Evolutionary conservation across 2,329 filamentous ascomycete species (phyloP).

Genomic region (Clathrospora elynae): DNA sequence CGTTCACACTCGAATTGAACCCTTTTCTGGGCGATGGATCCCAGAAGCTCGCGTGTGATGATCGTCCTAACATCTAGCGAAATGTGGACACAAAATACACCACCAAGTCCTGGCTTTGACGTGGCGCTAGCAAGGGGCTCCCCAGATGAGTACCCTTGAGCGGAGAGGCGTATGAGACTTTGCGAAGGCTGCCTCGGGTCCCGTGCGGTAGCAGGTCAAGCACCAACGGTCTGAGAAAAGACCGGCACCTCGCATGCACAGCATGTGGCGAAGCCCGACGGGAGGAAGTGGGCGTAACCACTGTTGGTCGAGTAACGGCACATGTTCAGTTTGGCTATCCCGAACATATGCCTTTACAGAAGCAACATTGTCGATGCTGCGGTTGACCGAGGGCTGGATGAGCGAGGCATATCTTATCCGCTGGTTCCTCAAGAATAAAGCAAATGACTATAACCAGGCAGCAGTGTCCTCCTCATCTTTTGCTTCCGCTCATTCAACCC

Average conservation of each 20-base stretch:
- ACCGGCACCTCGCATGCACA: conserved; percentile 1
- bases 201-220: no score
- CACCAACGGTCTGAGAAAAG: no score
- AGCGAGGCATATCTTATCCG: conserved; percentile 3
- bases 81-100: conserved; percentile 9
- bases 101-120: conserved; percentile 5
- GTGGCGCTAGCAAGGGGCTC: no score
- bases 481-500: conserved; percentile 12
- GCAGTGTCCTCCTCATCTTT: conserved; percentile 1
- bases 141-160: no score
- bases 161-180: no score
- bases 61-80: conserved; percentile 17
- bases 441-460: conserved; percentile 9
- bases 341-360: conserved; percentile 3
- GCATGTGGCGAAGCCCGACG: conserved; percentile 5
- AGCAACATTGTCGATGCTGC: conserved; percentile 8
- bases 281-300: neutral
- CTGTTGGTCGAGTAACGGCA: neutral
- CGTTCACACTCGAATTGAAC: conserved; percentile 2
- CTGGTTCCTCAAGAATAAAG: conserved; percentile 12
- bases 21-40: conserved; percentile 2
- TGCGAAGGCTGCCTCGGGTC: no score
- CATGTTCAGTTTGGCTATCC: neutral
- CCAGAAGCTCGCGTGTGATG: conserved; percentile 9
- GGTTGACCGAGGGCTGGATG: neutral